phyloP scores from a whole-genome alignment of 805 yeast species.

The Barnettozyma salicaria region DNA sequence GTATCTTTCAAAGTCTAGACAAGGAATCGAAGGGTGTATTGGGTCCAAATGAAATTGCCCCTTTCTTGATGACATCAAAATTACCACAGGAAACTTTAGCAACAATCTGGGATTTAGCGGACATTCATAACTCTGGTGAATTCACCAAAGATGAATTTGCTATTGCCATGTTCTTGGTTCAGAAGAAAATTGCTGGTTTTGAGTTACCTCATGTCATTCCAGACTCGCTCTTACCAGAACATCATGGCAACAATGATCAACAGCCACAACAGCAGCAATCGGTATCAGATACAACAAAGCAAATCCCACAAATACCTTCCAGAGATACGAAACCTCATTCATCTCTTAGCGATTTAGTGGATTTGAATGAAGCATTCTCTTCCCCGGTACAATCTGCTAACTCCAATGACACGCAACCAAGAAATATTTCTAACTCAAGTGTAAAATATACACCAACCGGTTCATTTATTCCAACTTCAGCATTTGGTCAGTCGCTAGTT shows the following conservation, averaged over 20 bases:
- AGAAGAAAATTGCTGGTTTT: conserved; percentile 72
- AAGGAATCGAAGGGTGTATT: conserved; percentile 54
- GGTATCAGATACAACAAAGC: conserved; percentile 13
- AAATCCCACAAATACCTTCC: conserved; percentile 30
- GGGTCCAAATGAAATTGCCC: conserved; percentile 78
- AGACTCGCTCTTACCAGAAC: conserved; percentile 41
- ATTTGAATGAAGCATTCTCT: conserved; percentile 48
- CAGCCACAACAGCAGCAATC: conserved; percentile 12
- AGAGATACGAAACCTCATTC: conserved; percentile 40
- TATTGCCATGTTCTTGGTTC: conserved; percentile 89
- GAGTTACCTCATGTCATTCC: conserved; percentile 79
- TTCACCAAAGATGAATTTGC: conserved; percentile 81
- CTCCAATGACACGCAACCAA: conserved; percentile 9
- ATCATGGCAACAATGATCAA: conserved; percentile 13
- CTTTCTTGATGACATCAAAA: conserved; percentile 82
- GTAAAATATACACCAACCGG: conserved; percentile 28
- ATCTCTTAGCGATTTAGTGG: conserved; percentile 62
- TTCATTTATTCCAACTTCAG: conserved; percentile 72
- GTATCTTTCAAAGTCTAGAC: conserved; percentile 75
- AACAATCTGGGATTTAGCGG: conserved; percentile 90
- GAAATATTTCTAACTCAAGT: conserved; percentile 24
- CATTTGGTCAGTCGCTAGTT: conserved; percentile 73
- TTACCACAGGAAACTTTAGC: conserved; percentile 82
- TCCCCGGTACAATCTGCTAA: conserved; percentile 30
- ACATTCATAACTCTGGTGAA: conserved; percentile 77